A percentile compares a stretch with the other conserved stretches of the same genome.
phyloP scores from a whole-genome alignment of 2,329 filamentous ascomycete genomes.

The Fragosphaeria purpurea region DNA sequence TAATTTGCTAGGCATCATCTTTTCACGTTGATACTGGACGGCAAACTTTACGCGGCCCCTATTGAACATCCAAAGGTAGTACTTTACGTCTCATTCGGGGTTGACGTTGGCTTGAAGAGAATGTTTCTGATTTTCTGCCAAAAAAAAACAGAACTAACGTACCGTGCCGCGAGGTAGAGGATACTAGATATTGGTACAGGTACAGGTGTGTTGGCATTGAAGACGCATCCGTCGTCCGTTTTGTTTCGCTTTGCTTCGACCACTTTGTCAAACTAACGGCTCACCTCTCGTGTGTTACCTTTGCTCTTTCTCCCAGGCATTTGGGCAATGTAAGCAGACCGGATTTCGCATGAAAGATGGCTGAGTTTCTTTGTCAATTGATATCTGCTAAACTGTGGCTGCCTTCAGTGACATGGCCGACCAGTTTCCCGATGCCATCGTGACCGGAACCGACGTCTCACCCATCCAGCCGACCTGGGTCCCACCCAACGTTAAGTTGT shows the following conservation, averaged over 20 bases:
- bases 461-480: slow-evolving; percentile 47
- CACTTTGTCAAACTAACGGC: too few species aligned
- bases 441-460: slow-evolving; percentile 45
- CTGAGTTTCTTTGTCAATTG: not conserved
- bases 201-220: slow-evolving; percentile 17
- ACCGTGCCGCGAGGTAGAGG: too few species aligned
- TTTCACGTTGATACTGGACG: slow-evolving; percentile 15
- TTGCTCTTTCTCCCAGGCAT: slow-evolving; percentile 14
- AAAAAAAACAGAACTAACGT: too few species aligned
- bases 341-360: not conserved
- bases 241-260: too few species aligned
- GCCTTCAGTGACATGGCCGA: slow-evolving; percentile 36
- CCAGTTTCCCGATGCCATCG: slow-evolving; percentile 32
- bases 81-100: not conserved
- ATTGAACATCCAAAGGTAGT: slow-evolving; percentile 8
- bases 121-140: too few species aligned
- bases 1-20: slow-evolving; percentile 15
- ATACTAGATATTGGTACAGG: slow-evolving; percentile 35
- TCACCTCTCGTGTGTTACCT: too few species aligned
- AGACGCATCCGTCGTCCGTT: too few species aligned
- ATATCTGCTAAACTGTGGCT: not conserved
- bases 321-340: slow-evolving; percentile 29
- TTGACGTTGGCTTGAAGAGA: too few species aligned
- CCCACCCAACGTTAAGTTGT: slow-evolving; percentile 42
- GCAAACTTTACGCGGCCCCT: slow-evolving; percentile 17